phyloP scores from a whole-genome alignment of 768 basidiomycete genomes.

The Pseudohyphozyma bogoriensis region DNA sequence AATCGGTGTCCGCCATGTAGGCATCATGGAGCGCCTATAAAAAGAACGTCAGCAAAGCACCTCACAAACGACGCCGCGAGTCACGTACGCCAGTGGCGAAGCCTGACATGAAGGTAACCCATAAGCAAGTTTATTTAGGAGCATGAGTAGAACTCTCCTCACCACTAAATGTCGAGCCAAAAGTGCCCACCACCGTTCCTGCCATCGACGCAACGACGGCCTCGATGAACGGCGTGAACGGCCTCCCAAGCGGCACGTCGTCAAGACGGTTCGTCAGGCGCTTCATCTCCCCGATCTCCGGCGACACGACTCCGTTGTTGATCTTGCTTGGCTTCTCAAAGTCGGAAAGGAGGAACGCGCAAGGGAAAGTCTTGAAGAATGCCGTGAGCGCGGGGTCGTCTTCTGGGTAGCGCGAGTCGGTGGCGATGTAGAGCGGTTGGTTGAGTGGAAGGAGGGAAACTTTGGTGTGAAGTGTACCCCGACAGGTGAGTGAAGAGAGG shows the following conservation, averaged over 20 bases:
- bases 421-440: constrained; percentile 55
- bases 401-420: constrained; percentile 46
- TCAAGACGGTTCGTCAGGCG: constrained; percentile 45
- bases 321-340: constrained; percentile 36
- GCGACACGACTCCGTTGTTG: constrained; percentile 16
- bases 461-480: constrained; percentile 37
- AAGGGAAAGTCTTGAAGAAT: constrained; percentile 52
- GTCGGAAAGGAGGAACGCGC: constrained; percentile 51
- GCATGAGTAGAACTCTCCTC: too few relatives aligned
- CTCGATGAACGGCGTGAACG: constrained; percentile 57
- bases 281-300: constrained; percentile 35
- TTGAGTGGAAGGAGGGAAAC: constrained; percentile 43
- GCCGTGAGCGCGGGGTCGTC: constrained; percentile 43
- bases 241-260: constrained; percentile 43
- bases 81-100: too few relatives aligned
- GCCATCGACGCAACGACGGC: constrained; percentile 51
- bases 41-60: too few relatives aligned
- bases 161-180: neutral
- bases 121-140: too few relatives aligned
- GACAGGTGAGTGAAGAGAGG: constrained; percentile 19
- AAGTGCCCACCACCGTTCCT: constrained; percentile 17
- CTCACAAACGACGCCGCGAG: too few relatives aligned
- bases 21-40: too few relatives aligned
- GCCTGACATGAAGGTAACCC: too few relatives aligned
- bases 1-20: too few relatives aligned